These are phyloP conservation scores for Carallia pectinifolia DNA, from an alignment of 345 rosid genomes.

Conservation along the genomic window DNA sequence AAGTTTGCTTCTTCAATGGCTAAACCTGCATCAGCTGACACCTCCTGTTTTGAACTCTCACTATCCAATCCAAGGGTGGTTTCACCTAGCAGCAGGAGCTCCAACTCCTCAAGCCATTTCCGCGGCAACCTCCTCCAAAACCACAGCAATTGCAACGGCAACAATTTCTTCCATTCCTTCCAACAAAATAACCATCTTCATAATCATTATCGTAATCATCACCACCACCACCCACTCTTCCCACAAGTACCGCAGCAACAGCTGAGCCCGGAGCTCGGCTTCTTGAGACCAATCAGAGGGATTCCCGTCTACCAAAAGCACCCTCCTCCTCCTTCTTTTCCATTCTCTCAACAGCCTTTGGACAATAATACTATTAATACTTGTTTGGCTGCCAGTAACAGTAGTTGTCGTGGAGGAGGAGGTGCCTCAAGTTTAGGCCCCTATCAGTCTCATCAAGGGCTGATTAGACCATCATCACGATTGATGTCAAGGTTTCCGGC, in stretches of 20 bases:
- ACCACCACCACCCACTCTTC: slow-evolving; percentile 24
- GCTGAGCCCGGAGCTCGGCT: slow-evolving; percentile 60
- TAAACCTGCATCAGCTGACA: slow-evolving; percentile 26
- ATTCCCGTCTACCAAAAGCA: slow-evolving; percentile 71
- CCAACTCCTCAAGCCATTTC: slow-evolving; percentile 37
- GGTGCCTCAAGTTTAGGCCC: slow-evolving; percentile 33
- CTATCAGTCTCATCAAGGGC: slow-evolving; percentile 48
- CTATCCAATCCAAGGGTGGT: slow-evolving; percentile 52
- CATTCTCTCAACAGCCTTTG: slow-evolving; percentile 39
- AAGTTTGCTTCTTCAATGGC: slow-evolving; percentile 42
- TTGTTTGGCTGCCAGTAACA: slow-evolving; percentile 27
- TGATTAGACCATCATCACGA: slow-evolving; percentile 53
- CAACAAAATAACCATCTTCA: slow-evolving; percentile 34
- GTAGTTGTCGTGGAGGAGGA: background rate
- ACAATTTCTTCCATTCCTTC: slow-evolving; percentile 33
- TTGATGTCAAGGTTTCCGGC: slow-evolving; percentile 62
- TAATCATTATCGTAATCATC: slow-evolving; percentile 25
- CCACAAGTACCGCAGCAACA: slow-evolving; percentile 28
- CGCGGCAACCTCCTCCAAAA: slow-evolving; percentile 25
- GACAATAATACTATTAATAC: slow-evolving; percentile 12
- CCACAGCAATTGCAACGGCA: slow-evolving; percentile 28
- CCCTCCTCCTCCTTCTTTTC: slow-evolving; percentile 41
- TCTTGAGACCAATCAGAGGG: slow-evolving; percentile 85
- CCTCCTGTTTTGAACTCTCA: slow-evolving; percentile 53
- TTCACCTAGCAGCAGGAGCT: slow-evolving; percentile 11